Conservation (phyloP, 2,329 filamentous ascomycete species). For the Ascochyta clinopodiicola region DNA sequence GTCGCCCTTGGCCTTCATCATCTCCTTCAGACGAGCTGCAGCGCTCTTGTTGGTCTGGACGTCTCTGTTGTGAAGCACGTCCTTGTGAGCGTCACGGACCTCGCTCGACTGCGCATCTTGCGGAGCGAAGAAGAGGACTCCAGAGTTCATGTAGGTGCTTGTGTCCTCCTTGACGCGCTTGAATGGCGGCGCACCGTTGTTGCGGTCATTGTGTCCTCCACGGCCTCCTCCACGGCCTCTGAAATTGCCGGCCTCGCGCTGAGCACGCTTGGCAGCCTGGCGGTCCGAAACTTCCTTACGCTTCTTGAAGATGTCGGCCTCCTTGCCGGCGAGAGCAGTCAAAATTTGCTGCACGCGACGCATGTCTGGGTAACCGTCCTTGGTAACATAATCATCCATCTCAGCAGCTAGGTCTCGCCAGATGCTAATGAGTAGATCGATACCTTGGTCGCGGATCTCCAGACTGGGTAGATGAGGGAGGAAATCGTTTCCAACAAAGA, state of each 20-base stretch:
- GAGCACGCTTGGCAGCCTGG: constrained; percentile 71
- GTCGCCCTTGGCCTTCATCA: constrained; percentile 64
- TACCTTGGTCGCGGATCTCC: constrained; percentile 95
- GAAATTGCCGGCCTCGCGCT: constrained; percentile 58
- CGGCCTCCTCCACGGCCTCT: constrained; percentile 35
- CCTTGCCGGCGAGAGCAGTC: constrained; percentile 85
- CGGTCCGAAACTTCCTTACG: constrained; percentile 86
- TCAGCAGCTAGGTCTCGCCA: constrained; percentile 90
- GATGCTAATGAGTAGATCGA: constrained; percentile 94
- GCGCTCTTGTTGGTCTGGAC: constrained; percentile 87
- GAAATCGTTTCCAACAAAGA: constrained; percentile 99
- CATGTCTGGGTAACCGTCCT: constrained; percentile 91
- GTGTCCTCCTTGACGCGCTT: constrained; percentile 47
- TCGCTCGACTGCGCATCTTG: constrained; percentile 47
- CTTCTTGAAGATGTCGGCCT: constrained; percentile 90
- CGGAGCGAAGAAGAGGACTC: constrained; percentile 46
- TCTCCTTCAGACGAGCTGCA: constrained; percentile 78
- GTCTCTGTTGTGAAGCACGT: constrained; percentile 83
- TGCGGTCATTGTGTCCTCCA: constrained; percentile 38
- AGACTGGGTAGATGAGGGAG: constrained; percentile 95
- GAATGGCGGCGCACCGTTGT: constrained; percentile 29
- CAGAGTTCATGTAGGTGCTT: constrained; percentile 43
- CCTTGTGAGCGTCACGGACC: constrained; percentile 72
- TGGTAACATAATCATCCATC: constrained; percentile 96
- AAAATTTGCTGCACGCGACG: constrained; percentile 86